Conservation (phyloP, 1,284 basidiomycete genomes). For the Chiua sp. region DNA sequence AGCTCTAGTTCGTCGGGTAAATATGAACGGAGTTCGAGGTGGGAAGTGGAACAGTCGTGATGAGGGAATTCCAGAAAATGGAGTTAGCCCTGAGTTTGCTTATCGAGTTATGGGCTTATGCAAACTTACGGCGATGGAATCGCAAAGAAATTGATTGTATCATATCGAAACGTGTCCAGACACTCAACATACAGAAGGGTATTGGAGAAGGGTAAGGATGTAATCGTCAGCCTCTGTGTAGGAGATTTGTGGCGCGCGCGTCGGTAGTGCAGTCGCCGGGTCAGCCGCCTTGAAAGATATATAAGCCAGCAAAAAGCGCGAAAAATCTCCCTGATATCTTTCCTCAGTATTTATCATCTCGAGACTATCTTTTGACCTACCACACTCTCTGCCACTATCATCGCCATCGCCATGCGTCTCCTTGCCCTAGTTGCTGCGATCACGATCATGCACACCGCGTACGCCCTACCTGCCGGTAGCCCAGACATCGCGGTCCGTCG, state of each 20-base stretch:
- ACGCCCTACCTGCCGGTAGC: conserved; percentile 26
- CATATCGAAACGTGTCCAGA: background rate
- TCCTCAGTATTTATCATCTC: conserved; percentile 1
- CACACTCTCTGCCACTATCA: conserved; percentile 18
- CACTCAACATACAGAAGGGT: background rate
- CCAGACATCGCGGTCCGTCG: conserved; percentile 25
- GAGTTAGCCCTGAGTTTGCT: background rate
- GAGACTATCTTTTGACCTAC: conserved; percentile 12
- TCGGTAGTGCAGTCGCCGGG: conserved; percentile 3
- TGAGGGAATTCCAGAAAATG: background rate
- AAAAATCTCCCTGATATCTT: background rate
- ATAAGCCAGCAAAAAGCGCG: conserved; percentile 20
- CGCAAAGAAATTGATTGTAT: background rate
- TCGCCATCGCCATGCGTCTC: conserved; percentile 33
- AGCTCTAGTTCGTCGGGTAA: background rate
- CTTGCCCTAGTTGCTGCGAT: conserved; percentile 31
- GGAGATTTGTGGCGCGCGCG: background rate
- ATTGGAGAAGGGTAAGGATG: background rate
- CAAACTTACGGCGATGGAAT: background rate
- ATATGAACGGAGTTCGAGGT: background rate
- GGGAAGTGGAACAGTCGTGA: no score
- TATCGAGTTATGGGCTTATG: background rate
- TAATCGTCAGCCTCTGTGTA: conserved; percentile 20
- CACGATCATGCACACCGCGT: conserved; percentile 22
- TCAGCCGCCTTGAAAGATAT: conserved; percentile 27